Percentiles rank a stretch among this genome's conserved stretches.
Conservation (phyloP, 1,284 basidiomycete genomes). For the Agroathelia rolfsii region DNA sequence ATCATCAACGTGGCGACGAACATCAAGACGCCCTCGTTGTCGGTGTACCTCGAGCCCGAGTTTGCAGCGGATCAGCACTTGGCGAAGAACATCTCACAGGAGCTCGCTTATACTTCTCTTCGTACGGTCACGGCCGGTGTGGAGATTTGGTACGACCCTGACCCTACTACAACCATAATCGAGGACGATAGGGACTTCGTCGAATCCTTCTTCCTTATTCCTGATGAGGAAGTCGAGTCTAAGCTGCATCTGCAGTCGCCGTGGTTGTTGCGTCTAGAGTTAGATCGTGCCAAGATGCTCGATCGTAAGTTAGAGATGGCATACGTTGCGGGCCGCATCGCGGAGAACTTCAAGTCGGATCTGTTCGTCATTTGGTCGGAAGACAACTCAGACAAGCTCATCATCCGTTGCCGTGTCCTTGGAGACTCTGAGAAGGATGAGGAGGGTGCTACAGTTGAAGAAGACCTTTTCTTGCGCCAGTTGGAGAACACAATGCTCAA, state of each 20-base stretch:
- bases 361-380: slow-evolving; percentile 98
- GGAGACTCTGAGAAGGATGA: slow-evolving; percentile 89
- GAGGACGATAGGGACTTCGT: slow-evolving; percentile 96
- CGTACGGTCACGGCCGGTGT: slow-evolving; percentile 69
- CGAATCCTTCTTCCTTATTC: slow-evolving; percentile 98
- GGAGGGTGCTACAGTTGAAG: slow-evolving; percentile 72
- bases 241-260: slow-evolving; percentile 91
- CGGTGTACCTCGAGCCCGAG: slow-evolving; percentile 53
- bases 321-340: slow-evolving; percentile 90
- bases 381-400: slow-evolving; percentile 96
- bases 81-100: slow-evolving; percentile 57
- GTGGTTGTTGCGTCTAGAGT: slow-evolving; percentile 93
- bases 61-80: slow-evolving; percentile 39
- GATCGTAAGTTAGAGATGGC: slow-evolving; percentile 95
- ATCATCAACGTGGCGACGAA: slow-evolving; percentile 78
- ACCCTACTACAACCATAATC: slow-evolving; percentile 72
- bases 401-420: slow-evolving; percentile 93
- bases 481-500: slow-evolving; percentile 95
- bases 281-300: slow-evolving; percentile 97
- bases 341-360: slow-evolving; percentile 92
- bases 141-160: slow-evolving; percentile 75
- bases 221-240: slow-evolving; percentile 90
- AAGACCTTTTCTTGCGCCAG: slow-evolving; percentile 95
- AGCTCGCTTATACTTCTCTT: slow-evolving; percentile 65
- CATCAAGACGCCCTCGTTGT: slow-evolving; percentile 71